A percentile compares a stretch with the other conserved stretches of the same genome.
Conservation (phyloP, 2,329 filamentous ascomycete species). For the Diplodia seriata region DNA sequence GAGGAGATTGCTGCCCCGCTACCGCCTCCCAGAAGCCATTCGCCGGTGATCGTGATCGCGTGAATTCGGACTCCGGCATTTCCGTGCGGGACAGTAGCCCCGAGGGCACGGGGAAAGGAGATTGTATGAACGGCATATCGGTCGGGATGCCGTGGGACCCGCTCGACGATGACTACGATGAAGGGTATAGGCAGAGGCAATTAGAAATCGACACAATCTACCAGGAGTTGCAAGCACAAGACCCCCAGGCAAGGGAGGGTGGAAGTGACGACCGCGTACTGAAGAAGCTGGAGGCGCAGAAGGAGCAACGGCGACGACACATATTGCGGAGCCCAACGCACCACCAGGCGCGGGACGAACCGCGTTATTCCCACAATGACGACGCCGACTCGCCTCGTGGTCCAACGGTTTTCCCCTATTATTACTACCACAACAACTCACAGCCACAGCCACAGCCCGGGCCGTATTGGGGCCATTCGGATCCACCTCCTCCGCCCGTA, state of each 20-base stretch:
- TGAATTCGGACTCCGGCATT: conserved; percentile 39
- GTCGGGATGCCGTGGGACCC: conserved; percentile 16
- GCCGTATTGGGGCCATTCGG: conserved; percentile 21
- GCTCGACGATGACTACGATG: conserved; percentile 28
- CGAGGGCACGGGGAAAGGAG: conserved; percentile 37
- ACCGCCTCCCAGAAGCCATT: conserved; percentile 22
- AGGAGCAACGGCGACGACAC: conserved; percentile 26
- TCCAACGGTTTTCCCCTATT: conserved; percentile 31
- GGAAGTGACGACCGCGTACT: conserved; percentile 16
- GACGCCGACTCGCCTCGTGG: conserved; percentile 19
- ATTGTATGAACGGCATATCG: conserved; percentile 6
- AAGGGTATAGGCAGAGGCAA: conserved; percentile 35
- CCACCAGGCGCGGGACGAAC: conserved; percentile 29
- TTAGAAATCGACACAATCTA: conserved; percentile 23
- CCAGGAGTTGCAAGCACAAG: conserved; percentile 15
- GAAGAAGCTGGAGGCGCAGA: conserved; percentile 22
- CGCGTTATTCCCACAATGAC: conserved; percentile 24
- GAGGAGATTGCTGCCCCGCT: conserved; percentile 20
- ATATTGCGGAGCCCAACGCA: conserved; percentile 23
- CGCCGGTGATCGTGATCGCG: conserved; percentile 22
- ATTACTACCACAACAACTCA: conserved; percentile 17
- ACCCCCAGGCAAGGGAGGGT: background rate
- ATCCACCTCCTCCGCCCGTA: conserved; percentile 28
- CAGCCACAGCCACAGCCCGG: conserved; percentile 26
- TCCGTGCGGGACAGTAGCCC: conserved; percentile 46